Percentiles rank a stretch among this genome's conserved stretches.
Evolutionary conservation across 1,284 basidiomycete genomes (phyloP).

Genomic region (Peniophora sp.): DNA sequence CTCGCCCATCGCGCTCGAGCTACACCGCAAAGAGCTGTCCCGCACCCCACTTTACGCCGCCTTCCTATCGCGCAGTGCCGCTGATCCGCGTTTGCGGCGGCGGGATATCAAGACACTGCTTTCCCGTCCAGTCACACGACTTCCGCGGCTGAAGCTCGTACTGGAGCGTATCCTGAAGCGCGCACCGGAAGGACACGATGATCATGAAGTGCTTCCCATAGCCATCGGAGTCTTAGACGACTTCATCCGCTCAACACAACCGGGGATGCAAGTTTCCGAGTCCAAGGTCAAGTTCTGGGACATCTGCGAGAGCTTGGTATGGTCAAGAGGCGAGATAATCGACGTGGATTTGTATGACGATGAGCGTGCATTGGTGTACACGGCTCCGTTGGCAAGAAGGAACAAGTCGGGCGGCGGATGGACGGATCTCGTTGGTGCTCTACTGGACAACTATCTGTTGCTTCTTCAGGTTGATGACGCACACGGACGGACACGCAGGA

Average conservation of each 20-base stretch:
- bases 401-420: slow-evolving; percentile 51
- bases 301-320: slow-evolving; percentile 64
- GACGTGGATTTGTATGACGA: slow-evolving; percentile 75
- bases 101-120: slow-evolving; percentile 77
- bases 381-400: slow-evolving; percentile 47
- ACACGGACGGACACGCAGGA: slow-evolving; percentile 38
- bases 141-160: slow-evolving; percentile 68
- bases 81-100: slow-evolving; percentile 61
- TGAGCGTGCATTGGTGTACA: slow-evolving; percentile 59
- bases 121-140: slow-evolving; percentile 73
- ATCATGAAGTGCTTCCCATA: slow-evolving; percentile 60
- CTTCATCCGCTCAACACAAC: slow-evolving; percentile 71
- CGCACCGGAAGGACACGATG: slow-evolving; percentile 57
- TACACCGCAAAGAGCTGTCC: slow-evolving; percentile 64
- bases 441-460: slow-evolving; percentile 72
- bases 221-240: slow-evolving; percentile 54
- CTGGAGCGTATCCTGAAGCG: slow-evolving; percentile 63
- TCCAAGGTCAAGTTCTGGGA: slow-evolving; percentile 78
- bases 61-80: slow-evolving; percentile 56
- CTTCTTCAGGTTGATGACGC: slow-evolving; percentile 54
- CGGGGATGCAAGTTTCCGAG: slow-evolving; percentile 78
- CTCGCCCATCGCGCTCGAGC: slow-evolving; percentile 74
- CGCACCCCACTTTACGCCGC: slow-evolving; percentile 55
- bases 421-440: slow-evolving; percentile 55
- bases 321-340: slow-evolving; percentile 71